These are phyloP conservation scores for Epichloe bromicola DNA, from an alignment of 2,329 filamentous ascomycete species.

Conservation along the genomic window DNA sequence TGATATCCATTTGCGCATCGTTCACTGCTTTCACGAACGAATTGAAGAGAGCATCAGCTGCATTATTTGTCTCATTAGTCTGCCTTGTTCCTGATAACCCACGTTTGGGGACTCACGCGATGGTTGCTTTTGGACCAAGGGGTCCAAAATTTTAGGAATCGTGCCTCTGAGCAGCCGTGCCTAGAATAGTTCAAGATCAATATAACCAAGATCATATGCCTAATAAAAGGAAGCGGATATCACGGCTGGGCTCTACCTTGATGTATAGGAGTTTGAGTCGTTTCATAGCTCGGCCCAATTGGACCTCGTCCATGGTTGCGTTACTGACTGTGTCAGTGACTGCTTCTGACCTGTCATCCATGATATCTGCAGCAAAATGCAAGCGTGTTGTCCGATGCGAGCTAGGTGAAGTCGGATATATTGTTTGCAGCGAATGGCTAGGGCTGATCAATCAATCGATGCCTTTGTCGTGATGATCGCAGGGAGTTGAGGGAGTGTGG, in stretches of 20 bases:
- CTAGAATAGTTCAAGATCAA: conserved; percentile 15
- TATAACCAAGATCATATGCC: not conserved
- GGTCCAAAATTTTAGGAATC: conserved; percentile 29
- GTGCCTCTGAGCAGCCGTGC: conserved; percentile 22
- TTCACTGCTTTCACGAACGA: conserved; percentile 35
- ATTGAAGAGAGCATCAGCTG: conserved; percentile 38
- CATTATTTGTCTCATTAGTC: conserved; percentile 2
- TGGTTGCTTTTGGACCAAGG: conserved; percentile 35
- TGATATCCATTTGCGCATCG: conserved; percentile 36
- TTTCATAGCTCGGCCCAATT: conserved; percentile 35
- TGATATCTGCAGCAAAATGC: not conserved
- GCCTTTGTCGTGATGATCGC: not conserved
- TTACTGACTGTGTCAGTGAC: not conserved
- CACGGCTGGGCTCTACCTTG: conserved; percentile 25
- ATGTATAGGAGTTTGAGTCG: conserved; percentile 41
- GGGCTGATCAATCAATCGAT: not conserved
- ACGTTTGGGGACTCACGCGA: conserved; percentile 30
- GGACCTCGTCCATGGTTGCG: conserved; percentile 31
- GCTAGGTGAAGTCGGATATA: not conserved
- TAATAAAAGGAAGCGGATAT: not conserved
- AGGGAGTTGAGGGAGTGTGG: not conserved
- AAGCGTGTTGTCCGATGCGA: not conserved
- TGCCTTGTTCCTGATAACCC: not conserved
- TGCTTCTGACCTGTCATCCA: conserved; percentile 4
- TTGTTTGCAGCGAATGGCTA: not conserved